Percentiles rank a stretch among this genome's conserved stretches.
phyloP scores from a whole-genome alignment of 306 rosid genomes.

The Quercus suber region DNA sequence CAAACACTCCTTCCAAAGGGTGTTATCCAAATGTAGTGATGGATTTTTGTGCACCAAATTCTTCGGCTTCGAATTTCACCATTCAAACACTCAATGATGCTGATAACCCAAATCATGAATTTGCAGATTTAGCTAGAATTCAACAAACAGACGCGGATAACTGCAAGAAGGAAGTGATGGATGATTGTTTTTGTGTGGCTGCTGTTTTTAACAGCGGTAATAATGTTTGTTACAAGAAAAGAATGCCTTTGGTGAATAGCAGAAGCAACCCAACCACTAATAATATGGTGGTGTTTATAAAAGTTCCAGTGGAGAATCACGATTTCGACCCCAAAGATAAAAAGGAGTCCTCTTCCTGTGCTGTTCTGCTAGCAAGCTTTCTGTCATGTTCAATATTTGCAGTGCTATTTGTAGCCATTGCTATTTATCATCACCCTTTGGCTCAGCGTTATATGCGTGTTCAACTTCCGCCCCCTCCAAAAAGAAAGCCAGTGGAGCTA shows the following conservation, averaged over 20 bases:
- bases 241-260: constrained; percentile 26
- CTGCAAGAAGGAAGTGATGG: constrained; percentile 26
- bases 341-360: constrained; percentile 1
- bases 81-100: constrained; percentile 1
- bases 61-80: not conserved
- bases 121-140: constrained; percentile 3
- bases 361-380: constrained; percentile 12
- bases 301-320: constrained; percentile 7
- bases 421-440: constrained; percentile 24
- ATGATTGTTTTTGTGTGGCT: constrained; percentile 34
- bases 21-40: constrained; percentile 20
- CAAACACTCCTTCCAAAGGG: constrained; percentile 37
- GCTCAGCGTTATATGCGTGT: not conserved
- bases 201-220: not conserved
- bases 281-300: constrained; percentile 6
- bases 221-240: constrained; percentile 25
- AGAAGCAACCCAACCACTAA: constrained; percentile 9
- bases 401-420: constrained; percentile 15
- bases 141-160: not conserved
- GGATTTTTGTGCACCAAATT: constrained; percentile 33
- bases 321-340: not conserved
- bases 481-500: constrained; percentile 28
- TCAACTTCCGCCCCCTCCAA: not conserved
- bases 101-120: not conserved
- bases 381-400: constrained; percentile 21